Conservation (phyloP, 2,329 filamentous ascomycete genomes). For the Colletotrichum limetticola region DNA sequence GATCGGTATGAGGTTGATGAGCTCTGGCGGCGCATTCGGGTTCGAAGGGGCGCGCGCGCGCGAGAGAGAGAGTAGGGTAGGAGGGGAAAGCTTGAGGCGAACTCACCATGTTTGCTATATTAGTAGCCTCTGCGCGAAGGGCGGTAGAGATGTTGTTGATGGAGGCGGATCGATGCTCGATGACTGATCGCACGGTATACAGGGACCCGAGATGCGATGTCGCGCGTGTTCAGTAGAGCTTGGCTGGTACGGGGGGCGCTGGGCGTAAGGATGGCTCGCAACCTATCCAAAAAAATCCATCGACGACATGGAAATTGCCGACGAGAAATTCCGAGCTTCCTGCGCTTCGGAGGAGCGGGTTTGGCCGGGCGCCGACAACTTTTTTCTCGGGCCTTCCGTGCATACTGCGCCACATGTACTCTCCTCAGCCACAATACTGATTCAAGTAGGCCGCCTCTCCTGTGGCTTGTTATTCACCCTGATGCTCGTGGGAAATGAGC, state of each 20-base stretch:
- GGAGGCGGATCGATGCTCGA: neutral
- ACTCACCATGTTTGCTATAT: slow-evolving; percentile 34
- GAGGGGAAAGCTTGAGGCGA: neutral
- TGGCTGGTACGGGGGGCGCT: neutral
- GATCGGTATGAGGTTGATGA: neutral
- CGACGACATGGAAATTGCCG: slow-evolving; percentile 21
- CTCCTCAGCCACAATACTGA: neutral
- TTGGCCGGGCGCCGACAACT: slow-evolving; percentile 18
- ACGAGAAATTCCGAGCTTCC: slow-evolving; percentile 32
- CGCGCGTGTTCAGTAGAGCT: slow-evolving; percentile 19
- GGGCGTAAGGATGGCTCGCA: neutral
- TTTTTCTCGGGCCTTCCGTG: neutral
- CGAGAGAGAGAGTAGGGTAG: neutral
- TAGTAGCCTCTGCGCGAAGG: slow-evolving; percentile 11
- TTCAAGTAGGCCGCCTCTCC: no score
- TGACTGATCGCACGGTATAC: neutral
- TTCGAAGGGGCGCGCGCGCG: neutral
- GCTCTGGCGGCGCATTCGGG: slow-evolving; percentile 14
- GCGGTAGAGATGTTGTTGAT: neutral
- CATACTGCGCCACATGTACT: neutral
- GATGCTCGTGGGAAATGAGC: no score
- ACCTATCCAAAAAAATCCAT: slow-evolving; percentile 28
- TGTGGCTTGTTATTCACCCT: no score
- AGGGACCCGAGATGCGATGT: slow-evolving; percentile 15
- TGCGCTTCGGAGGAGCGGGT: neutral